Percentiles rank a stretch among this genome's conserved stretches.
Evolutionary conservation across 129 eudicot genomes (phyloP).

Genomic region (Helianthus tuberosus): DNA sequence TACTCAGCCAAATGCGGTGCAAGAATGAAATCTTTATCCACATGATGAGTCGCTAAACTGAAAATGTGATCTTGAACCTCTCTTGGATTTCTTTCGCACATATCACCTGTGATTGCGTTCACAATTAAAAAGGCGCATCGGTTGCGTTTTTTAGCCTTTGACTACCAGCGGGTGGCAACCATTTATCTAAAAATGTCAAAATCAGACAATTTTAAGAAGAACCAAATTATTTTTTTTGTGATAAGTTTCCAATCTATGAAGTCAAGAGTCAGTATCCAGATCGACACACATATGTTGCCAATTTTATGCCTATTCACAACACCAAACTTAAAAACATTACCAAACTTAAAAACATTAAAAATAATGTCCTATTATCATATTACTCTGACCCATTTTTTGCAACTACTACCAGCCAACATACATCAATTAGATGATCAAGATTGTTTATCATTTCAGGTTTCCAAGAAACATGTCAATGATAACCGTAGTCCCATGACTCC

Average conservation of each 20-base stretch:
- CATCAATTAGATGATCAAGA: neutral
- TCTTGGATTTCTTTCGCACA: too few species aligned
- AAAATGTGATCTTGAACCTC: too few species aligned
- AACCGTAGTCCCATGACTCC: too few species aligned
- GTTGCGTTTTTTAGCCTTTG: too few species aligned
- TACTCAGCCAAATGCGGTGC: too few species aligned
- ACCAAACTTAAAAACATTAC: neutral
- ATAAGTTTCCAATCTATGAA: neutral
- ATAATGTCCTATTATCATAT: neutral
- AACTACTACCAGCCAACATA: neutral
- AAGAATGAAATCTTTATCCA: too few species aligned
- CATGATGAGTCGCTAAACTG: too few species aligned
- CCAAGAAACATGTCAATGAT: neutral
- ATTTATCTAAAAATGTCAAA: neutral
- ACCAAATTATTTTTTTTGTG: neutral
- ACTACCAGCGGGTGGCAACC: neutral
- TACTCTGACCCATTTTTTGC: neutral
- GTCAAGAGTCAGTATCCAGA: neutral
- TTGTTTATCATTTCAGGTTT: neutral
- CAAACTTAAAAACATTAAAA: too few species aligned
- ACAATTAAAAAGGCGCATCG: too few species aligned
- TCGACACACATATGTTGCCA: neutral
- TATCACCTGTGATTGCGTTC: too few species aligned
- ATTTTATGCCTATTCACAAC: neutral
- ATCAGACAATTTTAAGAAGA: neutral